A percentile compares a stretch with the other conserved stretches of the same genome.
Conservation (phyloP, 768 basidiomycete species). For the Tulasnella sp. region DNA sequence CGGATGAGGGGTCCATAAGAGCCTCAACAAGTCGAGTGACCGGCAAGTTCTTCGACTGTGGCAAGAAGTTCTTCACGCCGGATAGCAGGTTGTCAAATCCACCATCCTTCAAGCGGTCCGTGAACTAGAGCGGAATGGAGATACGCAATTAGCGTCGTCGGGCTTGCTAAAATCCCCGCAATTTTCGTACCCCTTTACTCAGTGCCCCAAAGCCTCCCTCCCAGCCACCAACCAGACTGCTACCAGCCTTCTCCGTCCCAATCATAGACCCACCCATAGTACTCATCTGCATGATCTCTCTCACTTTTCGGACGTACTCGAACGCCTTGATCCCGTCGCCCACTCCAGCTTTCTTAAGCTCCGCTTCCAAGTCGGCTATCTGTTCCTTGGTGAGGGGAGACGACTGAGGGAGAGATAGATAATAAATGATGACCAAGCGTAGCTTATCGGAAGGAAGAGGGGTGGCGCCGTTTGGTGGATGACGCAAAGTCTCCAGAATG, state of each 20-base stretch:
- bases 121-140: constrained; percentile 49
- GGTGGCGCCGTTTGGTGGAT: constrained; percentile 41
- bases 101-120: constrained; percentile 86
- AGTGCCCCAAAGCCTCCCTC: constrained; percentile 73
- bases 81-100: constrained; percentile 96
- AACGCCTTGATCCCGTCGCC: constrained; percentile 56
- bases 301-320: constrained; percentile 69
- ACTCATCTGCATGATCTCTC: constrained; percentile 91
- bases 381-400: constrained; percentile 81
- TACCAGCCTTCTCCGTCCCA: constrained; percentile 43
- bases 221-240: constrained; percentile 14
- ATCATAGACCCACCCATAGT: constrained; percentile 52
- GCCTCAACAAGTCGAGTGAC: constrained; percentile 92
- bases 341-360: constrained; percentile 73
- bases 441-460: constrained; percentile 80
- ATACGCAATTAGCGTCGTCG: neutral
- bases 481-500: constrained; percentile 81
- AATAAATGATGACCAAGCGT: constrained; percentile 90
- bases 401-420: constrained; percentile 58
- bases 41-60: constrained; percentile 86
- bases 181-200: constrained; percentile 64
- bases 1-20: constrained; percentile 92
- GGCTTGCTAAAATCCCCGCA: constrained; percentile 25
- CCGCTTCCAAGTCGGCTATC: constrained; percentile 75
- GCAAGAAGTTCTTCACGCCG: constrained; percentile 96